Evolutionary conservation across 1,284 basidiomycete species (phyloP).

Genomic region (Rhodotorula sp.): DNA sequence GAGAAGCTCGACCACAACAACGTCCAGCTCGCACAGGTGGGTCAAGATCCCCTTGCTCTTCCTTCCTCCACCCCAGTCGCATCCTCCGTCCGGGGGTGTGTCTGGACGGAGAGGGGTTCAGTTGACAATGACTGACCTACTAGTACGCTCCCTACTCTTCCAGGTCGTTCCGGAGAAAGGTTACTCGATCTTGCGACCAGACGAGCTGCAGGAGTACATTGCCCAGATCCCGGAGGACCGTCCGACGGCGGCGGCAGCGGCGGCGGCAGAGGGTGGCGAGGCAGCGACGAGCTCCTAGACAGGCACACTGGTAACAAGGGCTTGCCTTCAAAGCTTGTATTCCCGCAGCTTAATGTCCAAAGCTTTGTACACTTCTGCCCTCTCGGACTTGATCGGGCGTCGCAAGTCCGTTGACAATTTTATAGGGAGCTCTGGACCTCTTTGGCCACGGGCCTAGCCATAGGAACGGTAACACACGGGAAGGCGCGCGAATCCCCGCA

Average conservation of each 20-base stretch:
- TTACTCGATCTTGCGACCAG: constrained; percentile 79
- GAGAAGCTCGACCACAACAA: constrained; percentile 98
- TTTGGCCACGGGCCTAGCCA: no score
- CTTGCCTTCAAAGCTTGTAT: no score
- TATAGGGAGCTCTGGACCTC: no score
- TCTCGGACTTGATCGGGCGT: no score
- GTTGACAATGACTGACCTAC: constrained; percentile 9
- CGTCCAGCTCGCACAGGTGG: constrained; percentile 89
- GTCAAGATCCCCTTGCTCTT: constrained; percentile 41
- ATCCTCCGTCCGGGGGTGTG: background rate
- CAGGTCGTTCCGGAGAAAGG: constrained; percentile 72
- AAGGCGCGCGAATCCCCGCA: no score
- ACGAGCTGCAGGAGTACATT: constrained; percentile 68
- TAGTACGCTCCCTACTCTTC: background rate
- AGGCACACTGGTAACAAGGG: no score
- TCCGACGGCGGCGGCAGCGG: background rate
- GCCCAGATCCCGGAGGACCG: constrained; percentile 17
- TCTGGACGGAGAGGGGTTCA: background rate
- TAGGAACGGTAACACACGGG: no score
- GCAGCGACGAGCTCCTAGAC: background rate
- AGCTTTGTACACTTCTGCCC: no score
- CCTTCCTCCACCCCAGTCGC: background rate
- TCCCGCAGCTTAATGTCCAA: no score
- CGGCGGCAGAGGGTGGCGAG: background rate
- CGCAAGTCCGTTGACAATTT: no score